Base-by-base conservation (phyloP, 1,284 basidiomycete genomes). In the Athelia sp. region DNA sequence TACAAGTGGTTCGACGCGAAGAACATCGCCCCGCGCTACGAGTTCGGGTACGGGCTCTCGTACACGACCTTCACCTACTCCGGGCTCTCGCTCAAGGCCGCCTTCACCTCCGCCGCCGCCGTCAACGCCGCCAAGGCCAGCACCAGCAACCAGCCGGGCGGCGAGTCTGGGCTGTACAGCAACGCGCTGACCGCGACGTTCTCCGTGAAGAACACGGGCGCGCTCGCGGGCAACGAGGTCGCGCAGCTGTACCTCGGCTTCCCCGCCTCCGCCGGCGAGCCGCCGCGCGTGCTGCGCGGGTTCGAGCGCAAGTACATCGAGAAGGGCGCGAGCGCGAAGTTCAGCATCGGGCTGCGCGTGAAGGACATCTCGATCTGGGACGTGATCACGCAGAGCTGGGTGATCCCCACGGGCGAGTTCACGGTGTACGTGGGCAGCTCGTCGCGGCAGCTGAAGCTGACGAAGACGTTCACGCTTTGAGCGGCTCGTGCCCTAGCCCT, bases 41-140 rank as follows among this genome's bases (percentile, higher is more conserved):
- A 77, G 47, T 87, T 87, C 56, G 85, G 85, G 1, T 83, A 73
- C 56, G 75, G 84, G 0, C 59, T 82, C 47, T 75, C 71, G 36
- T 84, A 82, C 63, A 77, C 79, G 18, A 66, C 58, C 0, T 83
- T 83, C 63, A 58, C 62, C 22, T 74, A 72, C 54, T 62, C 60
- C 18, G 62, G 65, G 29, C 53, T 76, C n/a, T 35, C 43, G 17
- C 47, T 52, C n/a, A 21, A 43, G 21, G 52, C 48, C 23, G 52
- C 50, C 50, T 50, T 58, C 23, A 56, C 67, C 24, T 45, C 69
- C 15, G 43, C 40, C 3, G 51, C n/a, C 17, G n/a, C n/a, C n/a
- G n/a, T n/a, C n/a, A n/a, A n/a, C n/a, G n/a, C n/a, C n/a, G n/a
- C n/a, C n/a, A n/a, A n/a, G n/a, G n/a, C n/a, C n/a, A n/a, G n/a